These are phyloP conservation scores for Quercus agrifolia DNA, from an alignment of 306 rosid genomes.

Conservation along the genomic window DNA sequence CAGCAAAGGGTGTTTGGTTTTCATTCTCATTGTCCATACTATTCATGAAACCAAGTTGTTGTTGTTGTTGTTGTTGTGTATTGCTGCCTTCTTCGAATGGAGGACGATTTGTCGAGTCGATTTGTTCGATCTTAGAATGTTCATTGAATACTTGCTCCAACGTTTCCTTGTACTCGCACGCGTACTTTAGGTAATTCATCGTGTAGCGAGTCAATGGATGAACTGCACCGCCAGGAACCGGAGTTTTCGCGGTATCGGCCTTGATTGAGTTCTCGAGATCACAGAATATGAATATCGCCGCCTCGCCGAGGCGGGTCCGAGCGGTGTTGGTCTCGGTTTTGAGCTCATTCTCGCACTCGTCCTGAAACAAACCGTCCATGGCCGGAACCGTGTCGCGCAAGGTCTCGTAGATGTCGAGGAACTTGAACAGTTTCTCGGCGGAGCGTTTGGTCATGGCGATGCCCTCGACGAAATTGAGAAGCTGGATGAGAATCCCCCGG, in stretches of 20 bases:
- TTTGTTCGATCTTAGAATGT: constrained; percentile 39
- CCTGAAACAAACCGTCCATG: constrained; percentile 27
- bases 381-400: constrained; percentile 34
- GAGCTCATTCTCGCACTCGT: constrained; percentile 33
- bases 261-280: constrained; percentile 40
- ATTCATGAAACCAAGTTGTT: not conserved
- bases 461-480: constrained; percentile 56
- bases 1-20: constrained; percentile 36
- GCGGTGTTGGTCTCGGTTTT: constrained; percentile 33
- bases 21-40: too few species aligned
- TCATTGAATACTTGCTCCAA: constrained; percentile 46
- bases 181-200: constrained; percentile 39
- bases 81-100: constrained; percentile 1
- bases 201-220: constrained; percentile 50
- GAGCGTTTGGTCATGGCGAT: constrained; percentile 57
- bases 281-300: constrained; percentile 26
- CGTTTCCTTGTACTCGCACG: constrained; percentile 43
- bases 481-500: constrained; percentile 40
- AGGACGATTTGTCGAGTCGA: constrained; percentile 42
- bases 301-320: constrained; percentile 44
- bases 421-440: constrained; percentile 56
- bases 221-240: constrained; percentile 47
- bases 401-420: constrained; percentile 62
- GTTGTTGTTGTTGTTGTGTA: not conserved
- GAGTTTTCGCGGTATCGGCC: constrained; percentile 22